These are phyloP conservation scores for Pythium vanterpoolii DNA, from an alignment of 352 stramenopile species.

Conservation along the genomic window DNA sequence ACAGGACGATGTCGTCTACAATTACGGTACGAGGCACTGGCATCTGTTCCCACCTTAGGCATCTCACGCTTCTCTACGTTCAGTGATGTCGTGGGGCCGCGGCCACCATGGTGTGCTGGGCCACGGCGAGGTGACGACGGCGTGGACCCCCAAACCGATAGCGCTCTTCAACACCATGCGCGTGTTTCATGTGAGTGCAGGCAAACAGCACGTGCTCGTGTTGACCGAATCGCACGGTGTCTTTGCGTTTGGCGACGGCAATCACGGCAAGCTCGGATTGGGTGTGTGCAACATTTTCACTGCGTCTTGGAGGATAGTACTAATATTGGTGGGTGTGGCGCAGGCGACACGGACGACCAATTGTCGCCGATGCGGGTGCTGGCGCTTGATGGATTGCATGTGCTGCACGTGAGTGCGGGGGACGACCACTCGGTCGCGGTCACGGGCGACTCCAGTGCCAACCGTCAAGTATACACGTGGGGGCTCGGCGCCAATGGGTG, in stretches of 20 bases:
- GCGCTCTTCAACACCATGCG: conserved; percentile 52
- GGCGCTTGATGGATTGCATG: conserved; percentile 47
- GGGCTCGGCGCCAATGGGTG: conserved; percentile 64
- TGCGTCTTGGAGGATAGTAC: not conserved
- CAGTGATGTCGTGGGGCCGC: conserved; percentile 73
- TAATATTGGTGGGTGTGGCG: not conserved
- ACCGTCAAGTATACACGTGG: conserved; percentile 82
- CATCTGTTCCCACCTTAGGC: not conserved
- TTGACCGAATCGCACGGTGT: conserved; percentile 68
- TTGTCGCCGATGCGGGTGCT: conserved; percentile 36
- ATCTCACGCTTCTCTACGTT: not conserved
- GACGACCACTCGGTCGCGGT: conserved; percentile 68
- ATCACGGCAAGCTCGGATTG: conserved; percentile 56
- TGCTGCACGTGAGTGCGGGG: conserved; percentile 56
- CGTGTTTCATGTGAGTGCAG: conserved; percentile 50
- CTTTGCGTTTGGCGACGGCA: conserved; percentile 64
- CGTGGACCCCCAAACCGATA: conserved; percentile 38
- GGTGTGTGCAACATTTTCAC: conserved; percentile 25
- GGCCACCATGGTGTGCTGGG: conserved; percentile 58
- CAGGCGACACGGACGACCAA: conserved; percentile 44
- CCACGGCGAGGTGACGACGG: conserved; percentile 45
- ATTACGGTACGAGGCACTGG: conserved; percentile 15
- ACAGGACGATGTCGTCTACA: conserved; percentile 17
- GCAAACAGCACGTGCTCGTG: conserved; percentile 60
- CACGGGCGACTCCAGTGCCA: conserved; percentile 51